Evolutionary conservation across 176 grass and related monocot species (phyloP), one percentile per base, ranked within the genome.

Genomic region (Raddia guianensis): DNA sequence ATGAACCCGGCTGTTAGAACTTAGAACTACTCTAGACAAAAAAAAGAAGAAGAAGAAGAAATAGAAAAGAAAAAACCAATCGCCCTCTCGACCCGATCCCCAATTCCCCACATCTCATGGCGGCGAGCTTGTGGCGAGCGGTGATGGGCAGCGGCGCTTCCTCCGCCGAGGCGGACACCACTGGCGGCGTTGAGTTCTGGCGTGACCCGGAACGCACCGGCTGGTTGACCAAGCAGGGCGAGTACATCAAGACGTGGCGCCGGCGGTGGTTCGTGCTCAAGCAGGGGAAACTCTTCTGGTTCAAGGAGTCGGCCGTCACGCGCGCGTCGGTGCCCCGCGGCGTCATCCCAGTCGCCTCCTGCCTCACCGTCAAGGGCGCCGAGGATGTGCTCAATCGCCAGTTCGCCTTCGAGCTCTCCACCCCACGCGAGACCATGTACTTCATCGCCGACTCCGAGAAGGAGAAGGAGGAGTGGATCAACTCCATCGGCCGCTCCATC

Each of bases 381-480:
- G 96, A 99, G 86, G 96, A 99, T 85, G 88, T 93, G 73, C 90
- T 99, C 60, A 93, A 99, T 76, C 88, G 90, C 12, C 84, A 83
- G 52, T 95, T 82, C 60, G 92, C 96, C 61, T 98, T 99, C 86
- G 96, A 95, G 82, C 88, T 95, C 68, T 99, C 88, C 51, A 99
- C 92, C 67, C 80, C 86, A 14, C 51, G 55, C 13, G 92, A 99
- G 73, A 95, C 92, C 84, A 99, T 99, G 96, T 99, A 99, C 86
- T 95, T 99, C 88, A 94, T 99, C 75, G 92, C 88, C 8, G 96
- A 99, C 81, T 90, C 96, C 18, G 96, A 99, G 42, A 99, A 95
- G 92, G 96, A 99, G 84, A 98, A 98, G 86, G 96, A 98, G 78
- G 96, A 99, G 66, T 99, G 96, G 96, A 99, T 99, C 90, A 99